Evolutionary conservation across 2,329 filamentous ascomycete genomes (phyloP).

Genomic region (Neoascochyta sp.): DNA sequence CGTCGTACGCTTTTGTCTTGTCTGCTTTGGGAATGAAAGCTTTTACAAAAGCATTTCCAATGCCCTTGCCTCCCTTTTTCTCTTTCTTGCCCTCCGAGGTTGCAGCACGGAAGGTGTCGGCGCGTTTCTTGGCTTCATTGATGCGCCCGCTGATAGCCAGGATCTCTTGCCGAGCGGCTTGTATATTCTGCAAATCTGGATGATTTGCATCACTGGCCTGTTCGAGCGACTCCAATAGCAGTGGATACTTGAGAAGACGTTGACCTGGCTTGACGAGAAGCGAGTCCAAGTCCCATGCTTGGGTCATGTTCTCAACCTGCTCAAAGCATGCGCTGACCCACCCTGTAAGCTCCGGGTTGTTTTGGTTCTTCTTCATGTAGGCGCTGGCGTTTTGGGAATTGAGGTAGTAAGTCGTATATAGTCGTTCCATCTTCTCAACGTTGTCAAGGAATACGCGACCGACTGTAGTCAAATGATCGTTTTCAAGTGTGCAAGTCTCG

Average conservation of each 20-base stretch:
- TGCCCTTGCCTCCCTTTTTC: slow-evolving; percentile 27
- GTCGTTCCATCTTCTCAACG: slow-evolving; percentile 58
- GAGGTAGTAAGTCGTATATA: slow-evolving; percentile 62
- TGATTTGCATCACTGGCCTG: slow-evolving; percentile 77
- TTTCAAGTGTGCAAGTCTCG: slow-evolving; percentile 40
- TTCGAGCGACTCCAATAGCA: slow-evolving; percentile 75
- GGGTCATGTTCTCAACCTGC: slow-evolving; percentile 86
- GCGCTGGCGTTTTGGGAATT: slow-evolving; percentile 64
- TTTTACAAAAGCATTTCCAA: slow-evolving; percentile 75
- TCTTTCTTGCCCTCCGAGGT: slow-evolving; percentile 37
- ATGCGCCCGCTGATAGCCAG: slow-evolving; percentile 64
- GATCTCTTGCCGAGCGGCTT: slow-evolving; percentile 67
- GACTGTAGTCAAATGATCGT: slow-evolving; percentile 56
- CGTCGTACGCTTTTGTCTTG: slow-evolving; percentile 71
- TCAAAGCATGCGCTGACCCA: slow-evolving; percentile 94
- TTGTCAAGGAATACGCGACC: slow-evolving; percentile 58
- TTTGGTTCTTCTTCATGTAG: slow-evolving; percentile 54
- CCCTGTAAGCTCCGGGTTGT: slow-evolving; percentile 58
- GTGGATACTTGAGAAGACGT: slow-evolving; percentile 87
- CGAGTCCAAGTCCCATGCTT: slow-evolving; percentile 91
- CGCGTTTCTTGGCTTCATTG: slow-evolving; percentile 93
- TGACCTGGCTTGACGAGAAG: slow-evolving; percentile 97
- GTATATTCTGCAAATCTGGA: slow-evolving; percentile 71
- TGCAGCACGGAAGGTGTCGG: slow-evolving; percentile 65
- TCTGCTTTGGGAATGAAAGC: slow-evolving; percentile 87